Evolutionary conservation across 2,329 filamentous ascomycete genomes (phyloP).

Genomic region (Talaromyces sp.): DNA sequence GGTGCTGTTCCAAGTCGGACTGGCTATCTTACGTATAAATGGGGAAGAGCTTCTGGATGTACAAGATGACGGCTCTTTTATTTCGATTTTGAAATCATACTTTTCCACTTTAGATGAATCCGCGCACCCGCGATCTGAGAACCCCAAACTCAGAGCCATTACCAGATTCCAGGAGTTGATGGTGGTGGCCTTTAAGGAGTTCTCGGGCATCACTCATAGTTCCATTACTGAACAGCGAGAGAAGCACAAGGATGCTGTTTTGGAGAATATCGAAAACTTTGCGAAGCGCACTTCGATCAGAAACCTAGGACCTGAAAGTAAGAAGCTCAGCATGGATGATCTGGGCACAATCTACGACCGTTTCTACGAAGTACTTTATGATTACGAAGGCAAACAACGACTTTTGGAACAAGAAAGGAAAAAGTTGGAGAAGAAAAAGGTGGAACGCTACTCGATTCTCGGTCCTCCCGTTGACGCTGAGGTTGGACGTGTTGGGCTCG

Average conservation of each 20-base stretch:
- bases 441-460: constrained; percentile 39
- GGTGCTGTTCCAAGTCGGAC: constrained; percentile 91
- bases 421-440: constrained; percentile 60
- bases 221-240: constrained; percentile 84
- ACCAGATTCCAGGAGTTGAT: constrained; percentile 97
- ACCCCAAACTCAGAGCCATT: constrained; percentile 87
- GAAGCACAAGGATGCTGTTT: constrained; percentile 89
- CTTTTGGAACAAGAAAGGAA: constrained; percentile 72
- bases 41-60: constrained; percentile 93
- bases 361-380: constrained; percentile 89
- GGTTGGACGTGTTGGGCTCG: constrained; percentile 81
- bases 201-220: constrained; percentile 88
- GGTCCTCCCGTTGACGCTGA: constrained; percentile 60
- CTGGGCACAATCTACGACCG: constrained; percentile 87
- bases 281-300: constrained; percentile 94
- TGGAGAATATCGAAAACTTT: constrained; percentile 95
- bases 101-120: constrained; percentile 92
- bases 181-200: constrained; percentile 99
- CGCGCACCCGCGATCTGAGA: constrained; percentile 91
- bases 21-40: constrained; percentile 96
- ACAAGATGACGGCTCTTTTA: constrained; percentile 91
- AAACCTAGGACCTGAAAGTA: constrained; percentile 93
- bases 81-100: constrained; percentile 91
- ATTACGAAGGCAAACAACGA: constrained; percentile 77
- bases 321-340: constrained; percentile 79